Evolutionary conservation across 2,329 filamentous ascomycete genomes (phyloP).

Genomic region (Beauveria asiatica): DNA sequence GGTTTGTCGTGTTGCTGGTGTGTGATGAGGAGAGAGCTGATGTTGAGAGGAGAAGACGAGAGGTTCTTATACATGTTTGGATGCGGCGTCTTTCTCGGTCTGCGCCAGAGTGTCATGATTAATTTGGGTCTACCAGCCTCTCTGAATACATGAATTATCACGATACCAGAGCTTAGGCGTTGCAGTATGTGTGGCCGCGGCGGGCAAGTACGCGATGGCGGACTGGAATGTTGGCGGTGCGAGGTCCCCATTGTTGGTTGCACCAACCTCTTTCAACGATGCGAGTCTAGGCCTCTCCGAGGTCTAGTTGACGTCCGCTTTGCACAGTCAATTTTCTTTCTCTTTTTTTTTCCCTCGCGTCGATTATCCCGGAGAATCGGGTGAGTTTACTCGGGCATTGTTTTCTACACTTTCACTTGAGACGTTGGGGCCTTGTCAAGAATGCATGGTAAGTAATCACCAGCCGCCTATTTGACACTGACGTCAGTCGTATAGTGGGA

Average conservation of each 20-base stretch:
- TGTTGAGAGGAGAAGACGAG: background rate
- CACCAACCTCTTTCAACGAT: conserved; percentile 2
- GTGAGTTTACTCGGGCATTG: no score
- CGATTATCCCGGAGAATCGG: no score
- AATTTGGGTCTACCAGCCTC: background rate
- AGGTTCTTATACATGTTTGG: background rate
- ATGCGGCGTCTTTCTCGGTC: background rate
- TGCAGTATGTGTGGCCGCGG: background rate
- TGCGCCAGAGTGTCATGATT: background rate
- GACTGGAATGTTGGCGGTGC: conserved; percentile 6
- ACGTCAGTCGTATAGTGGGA: no score
- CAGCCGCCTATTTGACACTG: no score
- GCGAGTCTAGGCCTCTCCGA: background rate
- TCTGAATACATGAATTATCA: background rate
- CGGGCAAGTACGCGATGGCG: background rate
- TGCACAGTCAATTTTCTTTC: background rate
- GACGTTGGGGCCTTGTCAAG: no score
- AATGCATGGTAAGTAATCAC: no score
- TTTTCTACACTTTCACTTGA: no score
- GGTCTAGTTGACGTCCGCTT: background rate
- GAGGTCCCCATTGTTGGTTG: background rate
- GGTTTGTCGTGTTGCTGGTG: background rate
- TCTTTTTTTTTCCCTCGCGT: background rate
- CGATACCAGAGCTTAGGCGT: background rate
- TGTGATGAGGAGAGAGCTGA: background rate